Evolutionary conservation across 176 grass and related monocot genomes (phyloP).

Genomic region (Juncus effusus): DNA sequence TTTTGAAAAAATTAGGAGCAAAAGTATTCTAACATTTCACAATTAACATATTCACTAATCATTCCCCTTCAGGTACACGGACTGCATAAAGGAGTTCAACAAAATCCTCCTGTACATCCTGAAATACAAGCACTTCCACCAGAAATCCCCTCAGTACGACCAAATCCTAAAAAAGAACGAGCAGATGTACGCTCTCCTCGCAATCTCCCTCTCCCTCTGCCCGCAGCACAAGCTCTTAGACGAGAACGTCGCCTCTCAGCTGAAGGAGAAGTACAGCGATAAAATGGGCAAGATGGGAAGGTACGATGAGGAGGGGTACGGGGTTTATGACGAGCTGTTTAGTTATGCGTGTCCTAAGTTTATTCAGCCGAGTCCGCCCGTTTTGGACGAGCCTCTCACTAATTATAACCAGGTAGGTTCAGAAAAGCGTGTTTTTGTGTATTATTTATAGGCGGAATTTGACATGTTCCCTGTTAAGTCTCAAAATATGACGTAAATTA

Average conservation of each 20-base stretch:
- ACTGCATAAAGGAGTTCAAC: constrained; percentile 89
- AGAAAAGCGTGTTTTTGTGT: neutral
- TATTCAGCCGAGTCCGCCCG: constrained; percentile 75
- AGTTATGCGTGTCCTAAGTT: constrained; percentile 96
- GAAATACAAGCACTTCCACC: constrained; percentile 94
- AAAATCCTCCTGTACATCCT: constrained; percentile 93
- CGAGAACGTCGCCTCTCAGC: constrained; percentile 84
- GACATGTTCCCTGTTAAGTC: neutral
- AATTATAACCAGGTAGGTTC: constrained; percentile 91
- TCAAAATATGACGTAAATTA: no score
- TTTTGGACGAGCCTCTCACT: constrained; percentile 60
- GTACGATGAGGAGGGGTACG: constrained; percentile 89
- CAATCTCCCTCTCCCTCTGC: constrained; percentile 84
- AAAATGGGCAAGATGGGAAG: constrained; percentile 99
- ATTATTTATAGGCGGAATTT: neutral
- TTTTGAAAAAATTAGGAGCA: no score
- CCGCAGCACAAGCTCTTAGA: constrained; percentile 82
- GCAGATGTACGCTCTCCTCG: constrained; percentile 93
- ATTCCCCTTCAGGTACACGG: constrained; percentile 45
- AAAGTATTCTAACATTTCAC: no score
- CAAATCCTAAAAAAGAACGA: constrained; percentile 99
- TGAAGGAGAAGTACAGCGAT: constrained; percentile 97
- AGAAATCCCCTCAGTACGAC: constrained; percentile 93
- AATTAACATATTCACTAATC: no score
- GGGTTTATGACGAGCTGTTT: constrained; percentile 92